Evolutionary conservation across 129 eudicot genomes (phyloP), one percentile per base, ranked within the genome.

Genomic region (Pseudognaphalium luteoalbum): DNA sequence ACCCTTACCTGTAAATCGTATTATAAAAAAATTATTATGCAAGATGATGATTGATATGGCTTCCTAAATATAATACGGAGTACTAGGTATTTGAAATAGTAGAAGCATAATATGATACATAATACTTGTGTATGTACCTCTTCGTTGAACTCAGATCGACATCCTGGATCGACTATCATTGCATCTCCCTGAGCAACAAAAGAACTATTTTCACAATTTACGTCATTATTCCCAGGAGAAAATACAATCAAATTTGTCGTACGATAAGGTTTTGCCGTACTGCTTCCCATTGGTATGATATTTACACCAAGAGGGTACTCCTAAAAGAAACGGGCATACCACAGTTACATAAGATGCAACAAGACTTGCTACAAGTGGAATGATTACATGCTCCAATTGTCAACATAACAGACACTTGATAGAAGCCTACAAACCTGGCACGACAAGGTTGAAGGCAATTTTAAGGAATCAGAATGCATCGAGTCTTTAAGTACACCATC

Each of bases 241-340:
- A 91, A 83, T 30, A 94, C 84, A 70, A 94, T 80, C 86, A 94
- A 86, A 83, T 94, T 94, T 51, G 98, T 94, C 16, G 98, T 87
- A 74, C 9, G 78, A 72, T 47, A 94, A 69, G 98, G 98, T 83
- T 87, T 89, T 8, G 74, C 85, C 30, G 98, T 94, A 83, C 83
- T 84, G 68, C 98, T 91, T 83, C 84, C 83, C 96, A 94, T 91
- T 5, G 98, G 98, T 68, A 91, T 71, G 71, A 91, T 60, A 58
- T 84, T 89, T 56, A 94, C 85, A 65, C 97, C 98, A 42, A 87
- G 93, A 67, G 98, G 97, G 73, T 88, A 94, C 82, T 94, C 98
- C 96, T 93, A 81, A 54, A 76, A 78, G 35, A 70, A 16, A 50
- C 29, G n/a, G 19, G 44, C 39, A 39, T 66, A 47, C 22, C 59